Percentiles rank a stretch among this genome's conserved stretches.
phyloP scores from a whole-genome alignment of 2,329 filamentous ascomycete species.

The Diaporthe sp. region DNA sequence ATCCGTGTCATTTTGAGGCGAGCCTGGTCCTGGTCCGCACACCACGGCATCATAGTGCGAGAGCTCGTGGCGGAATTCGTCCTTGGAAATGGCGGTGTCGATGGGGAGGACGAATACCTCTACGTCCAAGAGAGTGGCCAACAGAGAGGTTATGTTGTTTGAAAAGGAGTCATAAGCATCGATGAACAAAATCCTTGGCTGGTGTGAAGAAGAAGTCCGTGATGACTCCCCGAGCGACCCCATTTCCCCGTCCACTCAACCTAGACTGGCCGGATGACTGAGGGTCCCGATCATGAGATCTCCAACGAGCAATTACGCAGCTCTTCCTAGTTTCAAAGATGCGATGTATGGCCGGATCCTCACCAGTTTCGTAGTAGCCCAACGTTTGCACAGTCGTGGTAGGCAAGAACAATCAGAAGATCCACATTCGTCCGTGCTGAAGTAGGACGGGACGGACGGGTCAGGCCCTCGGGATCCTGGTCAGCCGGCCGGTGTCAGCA shows the following conservation, averaged over 20 bases:
- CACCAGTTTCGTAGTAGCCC: neutral
- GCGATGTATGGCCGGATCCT: neutral
- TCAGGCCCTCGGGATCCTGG: conserved; percentile 5
- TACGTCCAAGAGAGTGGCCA: conserved; percentile 77
- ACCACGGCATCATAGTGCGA: conserved; percentile 84
- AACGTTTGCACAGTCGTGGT: neutral
- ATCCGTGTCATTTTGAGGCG: conserved; percentile 79
- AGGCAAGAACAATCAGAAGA: neutral
- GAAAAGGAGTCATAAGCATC: conserved; percentile 98
- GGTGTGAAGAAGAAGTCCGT: neutral
- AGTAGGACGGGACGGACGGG: conserved; percentile 4
- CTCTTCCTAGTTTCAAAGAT: neutral
- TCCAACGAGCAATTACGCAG: neutral
- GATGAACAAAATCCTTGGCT: conserved; percentile 79
- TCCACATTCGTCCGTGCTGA: neutral
- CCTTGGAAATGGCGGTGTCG: conserved; percentile 68
- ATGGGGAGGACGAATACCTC: conserved; percentile 81
- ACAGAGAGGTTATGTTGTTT: conserved; percentile 90
- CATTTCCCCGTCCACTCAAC: conserved; percentile 18
- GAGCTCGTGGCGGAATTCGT: conserved; percentile 65
- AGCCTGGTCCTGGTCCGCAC: conserved; percentile 90
- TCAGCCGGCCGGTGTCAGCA: conserved; percentile 26
- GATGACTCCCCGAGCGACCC: conserved; percentile 35
- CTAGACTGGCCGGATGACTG: neutral
- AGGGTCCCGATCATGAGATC: neutral